phyloP scores from a whole-genome alignment of 768 basidiomycete genomes.

The Paxillus rubicundulus region DNA sequence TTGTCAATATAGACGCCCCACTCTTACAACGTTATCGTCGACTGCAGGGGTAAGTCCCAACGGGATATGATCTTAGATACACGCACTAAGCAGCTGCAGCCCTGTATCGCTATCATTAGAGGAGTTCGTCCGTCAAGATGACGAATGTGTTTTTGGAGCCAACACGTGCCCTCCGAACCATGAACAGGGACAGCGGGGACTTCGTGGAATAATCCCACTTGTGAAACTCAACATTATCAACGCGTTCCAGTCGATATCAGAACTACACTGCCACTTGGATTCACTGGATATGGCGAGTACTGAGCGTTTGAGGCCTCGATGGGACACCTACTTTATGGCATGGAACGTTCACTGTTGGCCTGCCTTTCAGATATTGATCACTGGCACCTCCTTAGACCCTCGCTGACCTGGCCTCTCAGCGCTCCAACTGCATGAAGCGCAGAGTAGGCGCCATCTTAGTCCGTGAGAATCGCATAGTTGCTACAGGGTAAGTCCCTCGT shows the following conservation, averaged over 20 bases:
- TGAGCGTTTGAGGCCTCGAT: slow-evolving; percentile 79
- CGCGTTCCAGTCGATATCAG: slow-evolving; percentile 51
- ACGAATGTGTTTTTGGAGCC: slow-evolving; percentile 62
- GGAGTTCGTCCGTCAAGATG: slow-evolving; percentile 73
- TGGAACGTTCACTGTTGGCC: slow-evolving; percentile 12
- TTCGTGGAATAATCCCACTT: slow-evolving; percentile 38
- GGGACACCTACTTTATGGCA: slow-evolving; percentile 99
- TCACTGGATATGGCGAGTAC: slow-evolving; percentile 64
- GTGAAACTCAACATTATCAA: slow-evolving; percentile 65
- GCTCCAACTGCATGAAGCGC: slow-evolving; percentile 97
- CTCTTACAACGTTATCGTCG: slow-evolving; percentile 65
- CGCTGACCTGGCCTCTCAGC: slow-evolving; percentile 82
- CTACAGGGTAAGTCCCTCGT: slow-evolving; percentile 60
- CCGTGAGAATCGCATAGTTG: slow-evolving; percentile 72
- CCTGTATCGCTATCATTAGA: slow-evolving; percentile 47
- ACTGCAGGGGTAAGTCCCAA: slow-evolving; percentile 43
- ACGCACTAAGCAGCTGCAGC: slow-evolving; percentile 17
- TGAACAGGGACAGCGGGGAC: slow-evolving; percentile 5
- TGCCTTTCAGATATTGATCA: slow-evolving; percentile 4
- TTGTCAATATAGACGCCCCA: slow-evolving; percentile 83
- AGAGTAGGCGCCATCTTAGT: slow-evolving; percentile 94
- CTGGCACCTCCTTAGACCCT: slow-evolving; percentile 56
- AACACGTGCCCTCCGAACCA: slow-evolving; percentile 9
- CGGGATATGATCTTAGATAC: background rate
- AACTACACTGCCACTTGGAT: slow-evolving; percentile 63